phyloP scores from a whole-genome alignment of 1,284 basidiomycete genomes.

The Trichosporon faecale region DNA sequence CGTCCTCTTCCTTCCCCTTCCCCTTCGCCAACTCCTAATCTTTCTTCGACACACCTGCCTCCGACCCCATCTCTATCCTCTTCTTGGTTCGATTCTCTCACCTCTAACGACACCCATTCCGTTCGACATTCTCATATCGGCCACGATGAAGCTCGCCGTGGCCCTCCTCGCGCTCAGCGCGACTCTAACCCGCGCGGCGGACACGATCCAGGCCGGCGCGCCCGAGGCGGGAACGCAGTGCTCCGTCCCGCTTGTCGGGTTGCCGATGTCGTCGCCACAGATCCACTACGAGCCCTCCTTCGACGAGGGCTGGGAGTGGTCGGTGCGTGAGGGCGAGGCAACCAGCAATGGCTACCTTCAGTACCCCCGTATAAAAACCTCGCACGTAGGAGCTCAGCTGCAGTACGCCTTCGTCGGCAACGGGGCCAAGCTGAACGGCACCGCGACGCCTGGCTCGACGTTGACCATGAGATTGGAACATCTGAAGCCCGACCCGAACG shows the following conservation, averaged over 20 bases:
- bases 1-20: not conserved
- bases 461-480: not conserved
- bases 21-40: not conserved
- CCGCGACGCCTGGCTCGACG: not conserved
- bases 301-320: not conserved
- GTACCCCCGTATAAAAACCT: not conserved
- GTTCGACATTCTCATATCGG: not conserved
- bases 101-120: not conserved
- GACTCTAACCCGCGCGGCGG: not conserved
- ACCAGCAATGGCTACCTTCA: not conserved
- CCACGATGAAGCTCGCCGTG: not conserved
- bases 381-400: not conserved
- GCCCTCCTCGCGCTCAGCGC: not conserved
- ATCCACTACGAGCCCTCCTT: not conserved
- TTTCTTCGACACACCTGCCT: not conserved
- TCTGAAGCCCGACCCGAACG: conserved; percentile 1
- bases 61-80: not conserved
- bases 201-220: not conserved
- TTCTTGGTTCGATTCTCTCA: not conserved
- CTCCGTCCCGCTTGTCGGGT: not conserved
- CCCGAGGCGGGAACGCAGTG: not conserved
- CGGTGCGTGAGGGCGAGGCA: not conserved
- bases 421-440: conserved; percentile 7
- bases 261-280: not conserved
- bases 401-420: conserved; percentile 4